Evolutionary conservation across 495 filamentous ascomycete species (phyloP).

Genomic region (Clohesyomyces aquaticus): DNA sequence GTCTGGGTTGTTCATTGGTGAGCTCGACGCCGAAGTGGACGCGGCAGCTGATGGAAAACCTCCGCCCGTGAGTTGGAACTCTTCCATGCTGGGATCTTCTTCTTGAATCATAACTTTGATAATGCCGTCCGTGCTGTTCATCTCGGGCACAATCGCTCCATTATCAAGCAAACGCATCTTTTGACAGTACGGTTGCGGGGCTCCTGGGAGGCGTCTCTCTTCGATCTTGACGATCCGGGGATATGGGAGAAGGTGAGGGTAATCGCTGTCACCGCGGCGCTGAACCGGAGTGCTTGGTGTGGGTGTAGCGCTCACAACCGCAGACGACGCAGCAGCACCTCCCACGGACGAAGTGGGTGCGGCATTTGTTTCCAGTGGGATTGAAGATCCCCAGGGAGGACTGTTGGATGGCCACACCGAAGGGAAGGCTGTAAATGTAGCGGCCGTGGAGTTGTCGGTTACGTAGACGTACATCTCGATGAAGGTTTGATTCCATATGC

Average conservation of each 20-base stretch:
- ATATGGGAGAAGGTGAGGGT: slow-evolving; percentile 51
- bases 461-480: slow-evolving; percentile 84
- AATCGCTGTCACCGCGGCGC: slow-evolving; percentile 15
- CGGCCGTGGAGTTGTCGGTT: slow-evolving; percentile 40
- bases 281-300: background rate
- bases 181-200: slow-evolving; percentile 64
- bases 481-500: slow-evolving; percentile 81
- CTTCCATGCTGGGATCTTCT: slow-evolving; percentile 48
- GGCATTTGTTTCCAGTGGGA: slow-evolving; percentile 1
- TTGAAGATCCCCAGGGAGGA: slow-evolving; percentile 1
- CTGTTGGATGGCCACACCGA: slow-evolving; percentile 9
- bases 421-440: slow-evolving; percentile 21
- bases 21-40: background rate
- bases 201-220: slow-evolving; percentile 65
- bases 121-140: slow-evolving; percentile 47
- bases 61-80: slow-evolving; percentile 12
- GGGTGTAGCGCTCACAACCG: background rate
- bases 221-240: slow-evolving; percentile 78
- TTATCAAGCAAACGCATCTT: slow-evolving; percentile 67
- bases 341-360: slow-evolving; percentile 12
- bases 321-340: background rate
- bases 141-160: slow-evolving; percentile 51
- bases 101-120: slow-evolving; percentile 65
- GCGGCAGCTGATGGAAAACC: background rate
- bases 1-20: slow-evolving; percentile 1